Base-by-base conservation (phyloP, 192 early-diverging fungal genomes). In the Phycomyces blakesleeanus region DNA sequence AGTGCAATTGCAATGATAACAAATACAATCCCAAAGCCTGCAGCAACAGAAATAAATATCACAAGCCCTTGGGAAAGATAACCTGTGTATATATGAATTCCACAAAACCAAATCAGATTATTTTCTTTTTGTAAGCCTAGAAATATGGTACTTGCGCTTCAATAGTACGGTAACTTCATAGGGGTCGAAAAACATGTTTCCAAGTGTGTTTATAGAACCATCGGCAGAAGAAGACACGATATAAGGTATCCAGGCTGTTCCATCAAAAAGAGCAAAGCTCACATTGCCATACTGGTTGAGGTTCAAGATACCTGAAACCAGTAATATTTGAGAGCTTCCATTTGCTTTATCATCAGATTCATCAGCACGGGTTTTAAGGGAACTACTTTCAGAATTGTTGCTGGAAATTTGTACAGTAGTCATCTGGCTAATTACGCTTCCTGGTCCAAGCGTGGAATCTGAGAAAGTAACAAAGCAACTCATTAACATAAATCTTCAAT, bases 1-100 rank as follows among this genome's bases (percentile, higher is more conserved):
- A 92, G 74, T 4, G 84, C 85, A 27, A 76, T 49, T 4, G 83
- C 57, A 47, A 90, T 85, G 57, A 92, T 85, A 14, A 88, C 66
- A 57, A 85, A 77, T 27, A 86, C 85, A 7, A 90, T 71, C 7
- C 74, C 84, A 20, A 90, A 72, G 9, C 87, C 81, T 18, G 87
- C 83, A 16, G 80, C 86, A 18, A 87, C 66, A 21, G 88, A 83
- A 49, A 87, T 83, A 1, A 89, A 65, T 47, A 92, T 85, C 0
- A 92, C 85, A 51, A 88, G 60, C 0, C 85, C 81, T 0, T 83
- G 61, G 0, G 90, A 53, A 8, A 83, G 53, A 34, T 65, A 72
- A 15, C 56, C 75, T 73, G 34, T 55, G 14, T 29, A 47, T 41
- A 26, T 41, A 62, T 41, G 6, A 44, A 41, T 55, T 22, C 24